These are phyloP conservation scores for Viola odorata DNA, from an alignment of 345 rosid species.

Conservation along the genomic window DNA sequence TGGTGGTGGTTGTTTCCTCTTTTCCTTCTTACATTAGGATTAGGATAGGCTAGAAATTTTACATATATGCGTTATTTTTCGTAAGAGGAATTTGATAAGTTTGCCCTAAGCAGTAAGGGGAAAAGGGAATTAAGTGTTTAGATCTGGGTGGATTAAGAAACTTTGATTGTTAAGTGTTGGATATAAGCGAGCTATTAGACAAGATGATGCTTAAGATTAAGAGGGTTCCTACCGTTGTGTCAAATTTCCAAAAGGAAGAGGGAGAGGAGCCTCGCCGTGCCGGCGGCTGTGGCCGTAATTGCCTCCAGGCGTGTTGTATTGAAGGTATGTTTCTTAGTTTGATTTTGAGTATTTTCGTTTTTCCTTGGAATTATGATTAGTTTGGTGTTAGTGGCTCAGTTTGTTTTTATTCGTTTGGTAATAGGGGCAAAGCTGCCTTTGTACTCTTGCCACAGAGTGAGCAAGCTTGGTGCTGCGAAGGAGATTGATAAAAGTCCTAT, in stretches of 20 bases:
- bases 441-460: constrained; percentile 55
- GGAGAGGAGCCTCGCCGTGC: constrained; percentile 46
- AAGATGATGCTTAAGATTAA: constrained; percentile 71
- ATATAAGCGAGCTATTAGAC: background rate
- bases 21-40: constrained; percentile 7
- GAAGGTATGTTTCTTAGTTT: constrained; percentile 35
- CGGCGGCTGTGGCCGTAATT: constrained; percentile 77
- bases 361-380: background rate
- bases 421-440: constrained; percentile 71
- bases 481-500: constrained; percentile 34
- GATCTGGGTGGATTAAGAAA: background rate
- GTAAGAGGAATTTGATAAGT: too few relatives aligned
- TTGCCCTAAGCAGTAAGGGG: too few relatives aligned
- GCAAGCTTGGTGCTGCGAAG: constrained; percentile 24
- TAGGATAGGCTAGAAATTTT: constrained; percentile 2
- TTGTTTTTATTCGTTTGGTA: background rate
- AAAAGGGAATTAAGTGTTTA: too few relatives aligned
- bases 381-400: background rate
- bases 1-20: constrained; percentile 66
- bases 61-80: background rate
- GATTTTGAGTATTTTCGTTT: background rate
- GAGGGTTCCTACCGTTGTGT: constrained; percentile 82
- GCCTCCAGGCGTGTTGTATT: constrained; percentile 65
- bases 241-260: constrained; percentile 79
- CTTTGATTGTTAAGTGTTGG: background rate